Conservation (phyloP, 768 basidiomycete species). For the Collybia nuda region DNA sequence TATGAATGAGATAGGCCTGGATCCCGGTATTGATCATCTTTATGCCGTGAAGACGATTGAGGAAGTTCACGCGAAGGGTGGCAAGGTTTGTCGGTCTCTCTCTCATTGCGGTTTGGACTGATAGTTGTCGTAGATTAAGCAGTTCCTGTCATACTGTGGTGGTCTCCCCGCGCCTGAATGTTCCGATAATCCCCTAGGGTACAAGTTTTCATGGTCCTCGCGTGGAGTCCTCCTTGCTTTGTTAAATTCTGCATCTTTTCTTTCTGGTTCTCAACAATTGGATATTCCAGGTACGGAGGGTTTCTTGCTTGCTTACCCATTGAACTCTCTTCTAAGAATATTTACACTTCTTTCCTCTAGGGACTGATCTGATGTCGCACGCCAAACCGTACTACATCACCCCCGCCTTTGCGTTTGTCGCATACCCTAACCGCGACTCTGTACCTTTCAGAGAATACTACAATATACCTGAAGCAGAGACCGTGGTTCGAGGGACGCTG, state of each 20-base stretch:
- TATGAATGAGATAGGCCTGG: constrained; percentile 97
- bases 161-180: constrained; percentile 92
- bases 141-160: constrained; percentile 94
- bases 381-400: constrained; percentile 95
- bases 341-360: constrained; percentile 64
- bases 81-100: constrained; percentile 61
- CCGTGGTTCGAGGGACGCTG: constrained; percentile 88
- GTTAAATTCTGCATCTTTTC: constrained; percentile 85
- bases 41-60: constrained; percentile 93
- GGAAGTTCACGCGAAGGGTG: constrained; percentile 92
- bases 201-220: constrained; percentile 99
- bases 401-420: constrained; percentile 94
- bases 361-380: constrained; percentile 83
- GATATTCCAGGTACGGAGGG: constrained; percentile 68
- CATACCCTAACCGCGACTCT: constrained; percentile 96
- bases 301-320: constrained; percentile 92
- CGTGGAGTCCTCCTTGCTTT: constrained; percentile 94
- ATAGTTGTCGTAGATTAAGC: constrained; percentile 58
- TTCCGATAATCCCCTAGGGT: constrained; percentile 93
- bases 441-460: constrained; percentile 90
- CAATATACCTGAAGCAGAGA: constrained; percentile 91
- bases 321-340: constrained; percentile 74
- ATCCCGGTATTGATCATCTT: constrained; percentile 92
- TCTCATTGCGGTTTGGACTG: constrained; percentile 1
- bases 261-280: constrained; percentile 62